A percentile compares a stretch with the other conserved stretches of the same genome.
Evolutionary conservation across 345 rosid species (phyloP).

Genomic region (Lepidium africanum): DNA sequence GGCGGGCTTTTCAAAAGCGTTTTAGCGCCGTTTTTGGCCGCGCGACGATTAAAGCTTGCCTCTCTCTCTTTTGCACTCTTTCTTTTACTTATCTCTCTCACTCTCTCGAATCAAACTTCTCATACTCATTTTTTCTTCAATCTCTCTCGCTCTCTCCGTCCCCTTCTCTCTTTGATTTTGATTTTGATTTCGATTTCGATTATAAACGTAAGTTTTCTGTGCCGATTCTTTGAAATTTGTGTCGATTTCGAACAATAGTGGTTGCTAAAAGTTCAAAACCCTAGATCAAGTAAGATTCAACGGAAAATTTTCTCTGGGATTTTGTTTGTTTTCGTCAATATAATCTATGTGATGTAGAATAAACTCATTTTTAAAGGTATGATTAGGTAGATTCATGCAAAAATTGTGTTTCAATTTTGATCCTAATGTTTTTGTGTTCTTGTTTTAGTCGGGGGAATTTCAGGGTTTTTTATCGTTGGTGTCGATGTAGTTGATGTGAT

Average conservation of each 20-base stretch:
- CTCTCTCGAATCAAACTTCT: background rate
- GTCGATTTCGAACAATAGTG: background rate
- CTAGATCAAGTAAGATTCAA: background rate
- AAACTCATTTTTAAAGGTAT: background rate
- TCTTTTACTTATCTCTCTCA: background rate
- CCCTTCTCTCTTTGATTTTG: too few relatives aligned
- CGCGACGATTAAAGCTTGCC: background rate
- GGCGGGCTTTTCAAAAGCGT: background rate
- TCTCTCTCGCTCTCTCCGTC: background rate
- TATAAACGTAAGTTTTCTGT: background rate
- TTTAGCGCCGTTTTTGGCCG: conserved; percentile 9
- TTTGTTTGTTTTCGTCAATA: background rate
- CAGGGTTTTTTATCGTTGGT: too few relatives aligned
- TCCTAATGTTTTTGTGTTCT: too few relatives aligned
- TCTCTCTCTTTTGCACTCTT: background rate
- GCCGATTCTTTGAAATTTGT: background rate
- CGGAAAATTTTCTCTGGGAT: background rate
- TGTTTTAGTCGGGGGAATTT: too few relatives aligned
- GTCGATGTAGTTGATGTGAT: too few relatives aligned
- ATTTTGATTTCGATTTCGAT: too few relatives aligned
- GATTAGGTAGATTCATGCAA: background rate
- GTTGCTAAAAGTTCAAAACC: background rate
- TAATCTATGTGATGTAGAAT: background rate
- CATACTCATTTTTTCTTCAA: background rate
- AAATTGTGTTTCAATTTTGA: too few relatives aligned